phyloP scores from a whole-genome alignment of 2,329 filamentous ascomycete genomes.

The Domatiomyces globalis region DNA sequence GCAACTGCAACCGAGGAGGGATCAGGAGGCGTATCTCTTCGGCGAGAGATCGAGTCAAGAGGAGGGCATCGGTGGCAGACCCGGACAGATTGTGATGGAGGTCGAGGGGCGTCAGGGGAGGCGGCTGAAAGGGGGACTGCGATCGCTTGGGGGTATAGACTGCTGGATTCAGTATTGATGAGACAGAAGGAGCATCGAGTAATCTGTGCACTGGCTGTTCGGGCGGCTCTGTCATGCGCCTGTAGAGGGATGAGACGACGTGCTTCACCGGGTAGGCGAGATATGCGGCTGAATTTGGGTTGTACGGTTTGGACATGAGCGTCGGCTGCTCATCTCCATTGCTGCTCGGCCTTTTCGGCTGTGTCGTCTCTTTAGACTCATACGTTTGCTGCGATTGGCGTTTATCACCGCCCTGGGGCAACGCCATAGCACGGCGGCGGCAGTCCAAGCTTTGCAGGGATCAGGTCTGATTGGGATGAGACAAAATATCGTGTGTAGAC shows the following conservation, averaged over 20 bases:
- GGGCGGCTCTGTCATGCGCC: slow-evolving; percentile 43
- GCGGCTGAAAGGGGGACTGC: slow-evolving; percentile 69
- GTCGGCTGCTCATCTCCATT: slow-evolving; percentile 42
- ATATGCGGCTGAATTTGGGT: slow-evolving; percentile 30
- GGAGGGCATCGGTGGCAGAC: slow-evolving; percentile 40
- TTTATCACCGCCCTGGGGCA: neutral
- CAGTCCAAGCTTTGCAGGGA: neutral
- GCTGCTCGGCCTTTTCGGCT: neutral
- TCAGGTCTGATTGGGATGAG: neutral
- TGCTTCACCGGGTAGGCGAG: slow-evolving; percentile 39
- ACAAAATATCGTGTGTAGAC: neutral
- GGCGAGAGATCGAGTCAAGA: slow-evolving; percentile 61
- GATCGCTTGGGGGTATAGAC: slow-evolving; percentile 49
- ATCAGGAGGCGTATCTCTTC: slow-evolving; percentile 88
- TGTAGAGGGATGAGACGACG: slow-evolving; percentile 49
- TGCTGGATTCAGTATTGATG: slow-evolving; percentile 3
- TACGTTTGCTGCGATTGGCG: neutral
- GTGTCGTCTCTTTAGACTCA: neutral
- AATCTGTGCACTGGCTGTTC: slow-evolving; percentile 16
- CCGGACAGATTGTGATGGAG: slow-evolving; percentile 39
- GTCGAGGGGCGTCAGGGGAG: slow-evolving; percentile 67
- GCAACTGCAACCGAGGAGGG: slow-evolving; percentile 71
- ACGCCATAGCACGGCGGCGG: neutral
- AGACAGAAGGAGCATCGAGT: slow-evolving; percentile 17
- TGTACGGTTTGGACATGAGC: slow-evolving; percentile 19